Percentiles rank a stretch among this genome's conserved stretches.
Conservation (phyloP, 2,329 filamentous ascomycete species). For the Xylariaceae sp. region DNA sequence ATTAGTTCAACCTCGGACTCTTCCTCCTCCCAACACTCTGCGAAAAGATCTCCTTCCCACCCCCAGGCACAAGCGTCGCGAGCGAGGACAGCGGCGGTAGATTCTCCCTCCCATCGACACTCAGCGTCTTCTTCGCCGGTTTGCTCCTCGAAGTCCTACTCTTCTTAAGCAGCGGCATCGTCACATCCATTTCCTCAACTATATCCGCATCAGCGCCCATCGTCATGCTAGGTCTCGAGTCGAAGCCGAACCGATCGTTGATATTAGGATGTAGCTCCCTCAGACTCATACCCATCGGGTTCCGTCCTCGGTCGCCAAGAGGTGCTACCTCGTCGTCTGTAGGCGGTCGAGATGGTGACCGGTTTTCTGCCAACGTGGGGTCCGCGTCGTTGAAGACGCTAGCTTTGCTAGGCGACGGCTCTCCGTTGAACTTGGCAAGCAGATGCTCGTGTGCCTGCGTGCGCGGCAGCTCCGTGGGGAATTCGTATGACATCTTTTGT, state of each 20-base stretch:
- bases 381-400: conserved; percentile 41
- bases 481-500: conserved; percentile 75
- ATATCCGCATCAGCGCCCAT: conserved; percentile 27
- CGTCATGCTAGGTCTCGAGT: conserved; percentile 40
- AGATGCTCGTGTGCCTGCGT: conserved; percentile 53
- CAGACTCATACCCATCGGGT: conserved; percentile 42
- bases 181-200: conserved; percentile 31
- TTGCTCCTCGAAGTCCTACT: conserved; percentile 34
- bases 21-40: conserved; percentile 49
- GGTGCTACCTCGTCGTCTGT: conserved; percentile 19
- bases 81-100: conserved; percentile 40
- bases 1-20: conserved; percentile 46
- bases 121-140: conserved; percentile 32
- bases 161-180: conserved; percentile 47
- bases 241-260: conserved; percentile 36
- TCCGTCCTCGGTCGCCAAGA: conserved; percentile 19
- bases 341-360: conserved; percentile 22
- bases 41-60: conserved; percentile 36
- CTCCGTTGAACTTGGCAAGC: conserved; percentile 38
- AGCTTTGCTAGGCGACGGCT: conserved; percentile 33
- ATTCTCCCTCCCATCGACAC: conserved; percentile 49
- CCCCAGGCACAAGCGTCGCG: conserved; percentile 24
- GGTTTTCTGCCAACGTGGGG: conserved; percentile 20
- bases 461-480: conserved; percentile 71
- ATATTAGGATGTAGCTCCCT: conserved; percentile 55